Conservation (phyloP, 225 moss, liverwort and hornwort genomes). For the Physcomitrellopsis africana region DNA sequence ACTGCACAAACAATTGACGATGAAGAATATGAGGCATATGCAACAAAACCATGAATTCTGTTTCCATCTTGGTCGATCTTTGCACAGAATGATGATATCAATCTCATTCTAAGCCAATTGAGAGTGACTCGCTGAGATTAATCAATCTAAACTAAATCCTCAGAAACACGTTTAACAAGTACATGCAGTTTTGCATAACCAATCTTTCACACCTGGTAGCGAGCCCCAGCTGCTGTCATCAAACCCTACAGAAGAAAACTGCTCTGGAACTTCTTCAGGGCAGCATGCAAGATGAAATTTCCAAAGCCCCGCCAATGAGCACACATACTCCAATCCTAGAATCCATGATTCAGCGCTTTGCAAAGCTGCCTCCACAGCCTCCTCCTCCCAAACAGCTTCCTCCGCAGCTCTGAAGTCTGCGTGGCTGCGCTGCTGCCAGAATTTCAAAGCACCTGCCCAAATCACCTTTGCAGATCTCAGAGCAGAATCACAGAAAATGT, state of each 20-base stretch:
- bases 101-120: no score
- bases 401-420: slow-evolving; percentile 63
- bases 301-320: slow-evolving; percentile 82
- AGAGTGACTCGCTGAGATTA: no score
- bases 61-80: no score
- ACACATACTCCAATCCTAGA: slow-evolving; percentile 64
- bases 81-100: neutral
- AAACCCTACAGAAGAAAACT: slow-evolving; percentile 63
- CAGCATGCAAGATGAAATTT: slow-evolving; percentile 80
- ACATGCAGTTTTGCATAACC: neutral
- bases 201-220: slow-evolving; percentile 67
- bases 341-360: slow-evolving; percentile 74
- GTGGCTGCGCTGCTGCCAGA: slow-evolving; percentile 72
- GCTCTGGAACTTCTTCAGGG: slow-evolving; percentile 69
- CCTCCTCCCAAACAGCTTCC: slow-evolving; percentile 85
- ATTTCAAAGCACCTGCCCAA: slow-evolving; percentile 76
- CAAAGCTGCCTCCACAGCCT: slow-evolving; percentile 70
- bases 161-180: neutral
- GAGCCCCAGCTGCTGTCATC: slow-evolving; percentile 77
- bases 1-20: slow-evolving; percentile 58
- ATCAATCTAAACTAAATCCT: slow-evolving; percentile 13
- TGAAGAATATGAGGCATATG: slow-evolving; percentile 9
- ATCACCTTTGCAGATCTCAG: neutral
- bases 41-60: no score
- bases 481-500: no score